Evolutionary conservation across 2,329 filamentous ascomycete species (phyloP), one percentile per base, ranked within the genome.

Genomic region (Colletotrichum liriopes): DNA sequence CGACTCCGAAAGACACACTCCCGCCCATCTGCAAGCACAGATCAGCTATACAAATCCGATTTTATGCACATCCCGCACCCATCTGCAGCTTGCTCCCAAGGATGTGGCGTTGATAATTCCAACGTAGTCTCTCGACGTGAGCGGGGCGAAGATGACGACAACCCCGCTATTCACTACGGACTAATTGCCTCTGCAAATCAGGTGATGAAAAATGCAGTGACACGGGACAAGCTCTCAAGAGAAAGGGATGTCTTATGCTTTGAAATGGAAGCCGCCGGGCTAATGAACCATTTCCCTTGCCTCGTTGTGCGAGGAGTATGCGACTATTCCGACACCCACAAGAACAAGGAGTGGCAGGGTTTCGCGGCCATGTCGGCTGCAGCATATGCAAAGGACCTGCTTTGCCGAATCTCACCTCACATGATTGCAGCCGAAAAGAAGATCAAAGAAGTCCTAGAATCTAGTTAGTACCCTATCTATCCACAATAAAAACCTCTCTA

Each of bases 311-410:
- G 82, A 23, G 83, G 82, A 0, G 82, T 85, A 0, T 85, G 79
- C 29, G 81, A 84, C 58, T 85, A 84, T 58, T 77, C 81, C 4
- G 83, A 85, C 67, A 79, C 77, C 0, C 81, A 84, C 65, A 84
- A 84, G 63, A 79, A 78, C 32, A 79, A 84, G 12, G 39, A 49
- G 3, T 84, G 81, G 82, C 81, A 83, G 32, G 47, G 49, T 0
- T 83, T 82, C 71, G 82, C 83, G 0, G 80, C 83, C 0, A 75
- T 76, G 0, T 76, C 77, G 0, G 82, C 83, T 0, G 82, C 82
- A 0, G 78, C 78, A 14, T 78, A 75, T 39, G 77, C 78, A 1
- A 72, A 54, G 2, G 72, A 71, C 11, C 49, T 76, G 0, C 20
- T 76, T 3, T 3, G 6, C 9, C 26, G 16, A n/a, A 74, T 79